Base-by-base conservation (phyloP, 148 eudicot species). In the Cornus controversa region DNA sequence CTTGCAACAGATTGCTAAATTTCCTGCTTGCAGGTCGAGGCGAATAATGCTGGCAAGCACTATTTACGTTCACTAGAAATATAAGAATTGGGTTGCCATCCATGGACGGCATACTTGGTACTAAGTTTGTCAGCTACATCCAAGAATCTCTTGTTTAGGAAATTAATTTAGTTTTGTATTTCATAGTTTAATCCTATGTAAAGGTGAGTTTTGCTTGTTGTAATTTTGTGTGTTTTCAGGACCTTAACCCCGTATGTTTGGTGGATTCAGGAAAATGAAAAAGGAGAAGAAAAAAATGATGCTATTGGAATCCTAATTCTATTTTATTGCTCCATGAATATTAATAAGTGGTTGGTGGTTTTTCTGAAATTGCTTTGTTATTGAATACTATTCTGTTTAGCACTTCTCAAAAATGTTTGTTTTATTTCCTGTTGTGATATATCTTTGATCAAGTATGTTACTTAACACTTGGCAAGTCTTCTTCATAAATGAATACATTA, bases 201-300 rank as follows among this genome's bases (percentile, higher is more conserved):
- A 86, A 80, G 77, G 64, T 67, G 69, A 83, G 80, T 78, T 62
- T 64, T 80, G 72, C 77, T 79, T 87, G 88, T 89, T 50, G 57
- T 50, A 50, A 87, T 81, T 86, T 85, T 82, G 80, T 85, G 80
- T 85, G 77, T 73, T 76, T 72, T 79, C 57, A 81, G 75, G 57
- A 53, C 54, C 73, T 67, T 73, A 45, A 75, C 18, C 64, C 47
- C 64, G 66, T 27, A 66, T 76, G 29, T 47, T 76, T 76, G 22
- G 23, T 71, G 64, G 26, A 47, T 67, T 60, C 24, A 13, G 20
- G 57, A 50, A 50, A 11, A 13, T 11, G 57, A 50, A 50, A 50
- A 50, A 50, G 8, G 7, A 37, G 42, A 42, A 26, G 31, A 2
- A 37, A 29, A 65, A 65, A 42, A 27, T 76, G 86, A 76, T 80